These are phyloP conservation scores for Cicer bijugum DNA, from an alignment of 306 rosid species.

Conservation along the genomic window DNA sequence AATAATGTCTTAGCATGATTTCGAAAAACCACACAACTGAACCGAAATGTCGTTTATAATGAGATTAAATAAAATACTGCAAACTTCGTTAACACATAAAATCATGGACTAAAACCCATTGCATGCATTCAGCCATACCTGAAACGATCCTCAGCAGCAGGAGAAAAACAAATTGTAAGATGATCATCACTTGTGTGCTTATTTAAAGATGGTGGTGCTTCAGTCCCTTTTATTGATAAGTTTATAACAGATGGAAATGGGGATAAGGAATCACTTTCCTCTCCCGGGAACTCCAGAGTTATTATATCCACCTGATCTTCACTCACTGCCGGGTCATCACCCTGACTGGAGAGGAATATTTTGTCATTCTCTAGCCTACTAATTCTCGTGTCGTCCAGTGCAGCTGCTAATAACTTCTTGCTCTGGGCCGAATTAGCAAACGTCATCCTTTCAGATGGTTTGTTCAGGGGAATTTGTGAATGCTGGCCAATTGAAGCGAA, in stretches of 20 bases:
- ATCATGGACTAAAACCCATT: conserved; percentile 30
- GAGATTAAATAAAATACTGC: conserved; percentile 17
- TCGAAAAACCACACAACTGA: conserved; percentile 10
- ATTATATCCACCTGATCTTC: conserved; percentile 69
- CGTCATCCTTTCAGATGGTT: conserved; percentile 59
- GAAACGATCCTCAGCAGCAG: conserved; percentile 78
- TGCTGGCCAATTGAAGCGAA: conserved; percentile 56
- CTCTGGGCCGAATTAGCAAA: conserved; percentile 58
- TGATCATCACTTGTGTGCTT: conserved; percentile 49
- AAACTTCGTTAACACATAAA: conserved; percentile 27
- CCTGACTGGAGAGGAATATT: conserved; percentile 50
- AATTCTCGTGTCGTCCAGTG: conserved; percentile 58
- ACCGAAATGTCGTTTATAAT: conserved; percentile 7
- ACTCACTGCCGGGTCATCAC: conserved; percentile 42
- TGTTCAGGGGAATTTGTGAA: conserved; percentile 58
- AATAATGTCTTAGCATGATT: neutral
- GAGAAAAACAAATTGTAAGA: conserved; percentile 47
- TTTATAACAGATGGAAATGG: conserved; percentile 70
- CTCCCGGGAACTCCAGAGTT: conserved; percentile 64
- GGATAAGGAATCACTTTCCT: conserved; percentile 47
- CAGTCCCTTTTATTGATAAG: conserved; percentile 63
- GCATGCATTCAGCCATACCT: conserved; percentile 61
- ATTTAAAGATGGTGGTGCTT: conserved; percentile 43
- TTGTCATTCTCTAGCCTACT: conserved; percentile 53
- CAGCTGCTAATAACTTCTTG: conserved; percentile 68